Evolutionary conservation across 768 basidiomycete species (phyloP).

Genomic region (Agrocybe chaxingu): DNA sequence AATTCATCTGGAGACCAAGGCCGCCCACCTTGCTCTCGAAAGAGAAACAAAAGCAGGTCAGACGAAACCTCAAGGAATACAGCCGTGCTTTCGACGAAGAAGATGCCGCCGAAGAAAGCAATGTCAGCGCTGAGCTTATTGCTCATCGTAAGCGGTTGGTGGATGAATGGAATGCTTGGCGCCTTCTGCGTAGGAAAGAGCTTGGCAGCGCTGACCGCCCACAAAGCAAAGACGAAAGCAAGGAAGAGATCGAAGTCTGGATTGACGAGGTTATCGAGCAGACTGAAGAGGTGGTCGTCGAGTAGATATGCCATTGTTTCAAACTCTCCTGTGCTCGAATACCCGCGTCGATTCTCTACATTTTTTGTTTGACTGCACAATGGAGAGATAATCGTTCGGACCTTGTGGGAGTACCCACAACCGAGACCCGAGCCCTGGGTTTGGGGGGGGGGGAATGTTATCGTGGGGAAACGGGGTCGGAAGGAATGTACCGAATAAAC

Average conservation of each 20-base stretch:
- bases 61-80: slow-evolving; percentile 89
- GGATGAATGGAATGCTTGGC: slow-evolving; percentile 99
- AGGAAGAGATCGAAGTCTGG: slow-evolving; percentile 93
- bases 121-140: slow-evolving; percentile 90
- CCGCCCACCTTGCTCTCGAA: slow-evolving; percentile 82
- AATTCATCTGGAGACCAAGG: slow-evolving; percentile 98
- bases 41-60: slow-evolving; percentile 83
- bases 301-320: slow-evolving; percentile 23
- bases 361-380: background rate
- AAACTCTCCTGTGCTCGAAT: background rate
- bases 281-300: slow-evolving; percentile 75
- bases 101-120: slow-evolving; percentile 92
- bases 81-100: slow-evolving; percentile 93
- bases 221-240: slow-evolving; percentile 44
- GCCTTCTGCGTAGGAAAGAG: slow-evolving; percentile 65
- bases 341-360: background rate
- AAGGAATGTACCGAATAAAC: slow-evolving; percentile 25
- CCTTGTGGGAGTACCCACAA: background rate
- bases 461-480: slow-evolving; percentile 1
- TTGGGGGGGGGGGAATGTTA: too few relatives aligned
- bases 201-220: slow-evolving; percentile 51
- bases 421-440: too few relatives aligned
- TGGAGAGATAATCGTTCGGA: background rate
- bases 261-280: slow-evolving; percentile 92
- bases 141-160: slow-evolving; percentile 88